Conservation (phyloP, 345 rosid genomes). For the Gossypium rotundifolium region DNA sequence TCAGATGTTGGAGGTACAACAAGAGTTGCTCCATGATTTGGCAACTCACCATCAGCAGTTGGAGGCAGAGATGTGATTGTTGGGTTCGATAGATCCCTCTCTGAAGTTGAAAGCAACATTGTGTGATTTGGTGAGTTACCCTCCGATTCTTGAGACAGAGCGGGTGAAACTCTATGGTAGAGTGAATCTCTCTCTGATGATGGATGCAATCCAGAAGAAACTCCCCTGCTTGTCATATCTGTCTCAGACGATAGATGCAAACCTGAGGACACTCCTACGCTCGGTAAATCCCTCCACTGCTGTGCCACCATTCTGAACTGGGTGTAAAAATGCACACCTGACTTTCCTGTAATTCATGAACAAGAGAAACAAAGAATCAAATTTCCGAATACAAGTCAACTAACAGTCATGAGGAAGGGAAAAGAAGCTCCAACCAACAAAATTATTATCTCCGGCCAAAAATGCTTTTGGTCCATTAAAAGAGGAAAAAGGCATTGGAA, state of each 20-base stretch:
- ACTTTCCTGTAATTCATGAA: slow-evolving; percentile 28
- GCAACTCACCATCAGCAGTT: slow-evolving; percentile 17
- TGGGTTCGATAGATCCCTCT: slow-evolving; percentile 22
- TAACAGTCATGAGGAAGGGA: background rate
- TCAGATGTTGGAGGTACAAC: slow-evolving; percentile 16
- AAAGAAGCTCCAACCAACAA: slow-evolving; percentile 24
- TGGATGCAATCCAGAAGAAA: slow-evolving; percentile 27
- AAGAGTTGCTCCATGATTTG: slow-evolving; percentile 19
- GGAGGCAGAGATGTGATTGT: slow-evolving; percentile 21
- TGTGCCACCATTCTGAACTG: slow-evolving; percentile 36
- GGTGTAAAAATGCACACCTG: slow-evolving; percentile 34
- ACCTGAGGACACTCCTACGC: slow-evolving; percentile 13
- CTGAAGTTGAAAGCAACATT: slow-evolving; percentile 10
- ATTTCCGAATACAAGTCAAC: background rate
- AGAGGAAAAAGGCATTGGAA: slow-evolving; percentile 23
- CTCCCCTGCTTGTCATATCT: slow-evolving; percentile 24
- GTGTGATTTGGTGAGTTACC: slow-evolving; percentile 23
- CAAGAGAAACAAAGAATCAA: background rate
- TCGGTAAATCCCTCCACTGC: slow-evolving; percentile 34
- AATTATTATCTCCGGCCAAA: slow-evolving; percentile 30
- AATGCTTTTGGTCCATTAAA: slow-evolving; percentile 24
- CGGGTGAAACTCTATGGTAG: slow-evolving; percentile 14
- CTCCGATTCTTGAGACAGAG: slow-evolving; percentile 21
- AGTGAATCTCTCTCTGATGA: slow-evolving; percentile 24
- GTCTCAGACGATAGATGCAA: slow-evolving; percentile 21